Evolutionary conservation across 106 monocot genomes (phyloP).

Genomic region (Phalaenopsis equestris): DNA sequence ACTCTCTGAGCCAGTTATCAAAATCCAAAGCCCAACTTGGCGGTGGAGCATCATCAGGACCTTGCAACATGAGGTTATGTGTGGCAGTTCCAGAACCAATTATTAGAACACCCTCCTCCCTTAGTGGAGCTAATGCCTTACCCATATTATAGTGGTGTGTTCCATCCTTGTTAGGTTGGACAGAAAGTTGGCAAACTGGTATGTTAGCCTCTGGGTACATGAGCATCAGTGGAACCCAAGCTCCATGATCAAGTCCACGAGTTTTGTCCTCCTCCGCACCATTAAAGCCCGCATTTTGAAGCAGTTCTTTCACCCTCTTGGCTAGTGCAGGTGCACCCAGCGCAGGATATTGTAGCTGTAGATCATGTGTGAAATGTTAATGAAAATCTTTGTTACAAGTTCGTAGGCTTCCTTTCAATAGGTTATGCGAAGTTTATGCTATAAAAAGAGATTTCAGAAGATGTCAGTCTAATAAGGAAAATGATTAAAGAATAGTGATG

Average conservation of each 20-base stretch:
- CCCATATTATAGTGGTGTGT: conserved; percentile 78
- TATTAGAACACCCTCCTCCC: conserved; percentile 70
- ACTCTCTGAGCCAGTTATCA: conserved; percentile 56
- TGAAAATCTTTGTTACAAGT: not conserved
- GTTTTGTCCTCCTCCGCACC: conserved; percentile 37
- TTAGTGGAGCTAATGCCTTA: conserved; percentile 59
- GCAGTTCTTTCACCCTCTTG: conserved; percentile 46
- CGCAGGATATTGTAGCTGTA: conserved; percentile 87
- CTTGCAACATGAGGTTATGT: conserved; percentile 52
- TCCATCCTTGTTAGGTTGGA: conserved; percentile 43
- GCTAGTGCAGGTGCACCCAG: conserved; percentile 79
- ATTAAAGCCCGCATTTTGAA: conserved; percentile 41
- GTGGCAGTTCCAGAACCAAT: conserved; percentile 78
- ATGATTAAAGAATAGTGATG: too few species aligned
- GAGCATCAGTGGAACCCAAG: conserved; percentile 85
- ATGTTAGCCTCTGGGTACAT: conserved; percentile 87
- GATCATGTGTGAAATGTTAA: not conserved
- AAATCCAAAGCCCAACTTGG: conserved; percentile 58
- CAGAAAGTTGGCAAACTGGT: conserved; percentile 85
- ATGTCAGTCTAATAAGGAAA: not conserved
- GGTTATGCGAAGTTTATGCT: not conserved
- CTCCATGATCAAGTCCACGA: conserved; percentile 84
- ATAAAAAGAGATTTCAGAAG: not conserved
- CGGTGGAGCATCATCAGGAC: conserved; percentile 13
- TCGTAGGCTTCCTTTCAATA: not conserved